Percentiles rank a stretch among this genome's conserved stretches.
Conservation (phyloP, 495 filamentous ascomycete genomes). For the Lepidopterella palustris region DNA sequence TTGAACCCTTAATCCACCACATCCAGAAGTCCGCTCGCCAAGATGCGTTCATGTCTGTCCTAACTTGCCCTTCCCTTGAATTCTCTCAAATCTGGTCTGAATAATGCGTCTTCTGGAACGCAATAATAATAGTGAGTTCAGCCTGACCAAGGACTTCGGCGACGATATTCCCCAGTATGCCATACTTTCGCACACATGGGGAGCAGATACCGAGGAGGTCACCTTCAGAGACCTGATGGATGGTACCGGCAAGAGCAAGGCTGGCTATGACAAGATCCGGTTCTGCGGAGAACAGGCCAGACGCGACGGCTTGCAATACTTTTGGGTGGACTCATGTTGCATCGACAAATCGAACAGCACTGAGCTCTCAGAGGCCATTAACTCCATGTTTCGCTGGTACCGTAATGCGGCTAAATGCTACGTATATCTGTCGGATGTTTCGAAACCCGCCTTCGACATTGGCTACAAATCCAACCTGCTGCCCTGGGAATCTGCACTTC, state of each 20-base stretch:
- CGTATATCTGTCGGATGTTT: conserved; percentile 21
- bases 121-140: not conserved
- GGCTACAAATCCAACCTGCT: not conserved
- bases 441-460: not conserved
- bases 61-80: not conserved
- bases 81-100: not conserved
- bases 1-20: too few species aligned
- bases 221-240: conserved; percentile 1
- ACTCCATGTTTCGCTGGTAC: conserved; percentile 10
- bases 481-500: conserved; percentile 13
- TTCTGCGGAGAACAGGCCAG: too few species aligned
- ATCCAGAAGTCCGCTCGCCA: not conserved
- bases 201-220: conserved; percentile 1
- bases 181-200: conserved; percentile 5
- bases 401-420: conserved; percentile 15
- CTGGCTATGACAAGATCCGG: not conserved
- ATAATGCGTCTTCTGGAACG: conserved; percentile 3
- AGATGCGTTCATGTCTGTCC: not conserved
- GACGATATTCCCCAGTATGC: not conserved
- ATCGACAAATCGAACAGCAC: conserved; percentile 13
- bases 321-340: conserved; percentile 13
- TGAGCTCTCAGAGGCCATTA: conserved; percentile 1
- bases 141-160: not conserved
- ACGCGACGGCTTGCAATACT: too few species aligned
- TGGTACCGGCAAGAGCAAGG: conserved; percentile 1